phyloP scores from a whole-genome alignment of 768 basidiomycete species.

The Xerocomellus amylosporus region DNA sequence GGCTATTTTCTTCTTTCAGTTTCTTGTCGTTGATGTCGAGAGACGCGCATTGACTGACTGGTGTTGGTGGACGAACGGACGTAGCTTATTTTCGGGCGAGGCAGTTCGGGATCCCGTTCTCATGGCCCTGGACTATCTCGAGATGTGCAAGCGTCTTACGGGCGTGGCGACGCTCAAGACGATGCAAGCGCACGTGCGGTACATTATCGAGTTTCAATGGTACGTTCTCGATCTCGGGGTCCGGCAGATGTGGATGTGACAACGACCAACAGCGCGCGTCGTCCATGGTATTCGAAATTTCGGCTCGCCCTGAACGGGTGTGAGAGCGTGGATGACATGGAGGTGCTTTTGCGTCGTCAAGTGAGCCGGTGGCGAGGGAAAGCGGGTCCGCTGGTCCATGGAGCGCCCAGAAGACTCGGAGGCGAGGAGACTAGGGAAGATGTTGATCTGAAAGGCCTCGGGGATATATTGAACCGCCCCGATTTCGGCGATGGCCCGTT shows the following conservation, averaged over 20 bases:
- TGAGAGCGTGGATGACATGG: conserved; percentile 45
- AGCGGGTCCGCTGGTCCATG: conserved; percentile 8
- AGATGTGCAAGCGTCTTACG: conserved; percentile 52
- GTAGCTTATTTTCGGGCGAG: conserved; percentile 55
- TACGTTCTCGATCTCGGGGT: conserved; percentile 29
- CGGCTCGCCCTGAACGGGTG: conserved; percentile 44
- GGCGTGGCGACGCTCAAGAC: conserved; percentile 47
- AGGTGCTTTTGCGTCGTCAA: conserved; percentile 40
- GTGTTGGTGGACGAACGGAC: not conserved
- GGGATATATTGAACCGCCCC: not conserved
- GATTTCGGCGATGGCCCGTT: not conserved
- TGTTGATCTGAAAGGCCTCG: conserved; percentile 2
- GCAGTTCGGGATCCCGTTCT: conserved; percentile 58
- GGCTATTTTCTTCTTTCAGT: not conserved
- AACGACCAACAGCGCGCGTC: conserved; percentile 35
- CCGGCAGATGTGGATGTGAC: not conserved
- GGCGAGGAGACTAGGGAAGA: conserved; percentile 1
- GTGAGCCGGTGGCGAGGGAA: conserved; percentile 53
- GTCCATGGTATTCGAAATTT: conserved; percentile 58
- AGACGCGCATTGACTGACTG: not conserved
- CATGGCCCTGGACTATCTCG: conserved; percentile 69
- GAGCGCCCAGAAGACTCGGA: not conserved
- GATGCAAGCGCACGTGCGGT: conserved; percentile 62
- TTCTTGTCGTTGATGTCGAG: not conserved
- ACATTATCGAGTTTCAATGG: conserved; percentile 71